Conservation (phyloP, 1,284 basidiomycete genomes). For the Moesziomyces sp. region DNA sequence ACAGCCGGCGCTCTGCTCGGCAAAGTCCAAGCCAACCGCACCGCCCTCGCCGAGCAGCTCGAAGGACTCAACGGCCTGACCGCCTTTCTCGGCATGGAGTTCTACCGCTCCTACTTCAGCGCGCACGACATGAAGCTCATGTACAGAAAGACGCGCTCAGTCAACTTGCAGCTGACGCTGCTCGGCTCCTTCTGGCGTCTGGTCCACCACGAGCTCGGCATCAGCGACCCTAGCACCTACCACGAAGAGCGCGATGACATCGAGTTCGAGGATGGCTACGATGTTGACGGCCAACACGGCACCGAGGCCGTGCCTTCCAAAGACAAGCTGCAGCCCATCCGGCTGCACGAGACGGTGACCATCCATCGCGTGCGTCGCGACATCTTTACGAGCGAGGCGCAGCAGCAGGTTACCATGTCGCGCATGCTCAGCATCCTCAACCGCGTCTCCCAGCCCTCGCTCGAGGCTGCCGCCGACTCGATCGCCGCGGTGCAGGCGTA, state of each 20-base stretch:
- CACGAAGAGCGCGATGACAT: slow-evolving; percentile 18
- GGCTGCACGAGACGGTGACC: slow-evolving; percentile 60
- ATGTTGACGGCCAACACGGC: slow-evolving; percentile 54
- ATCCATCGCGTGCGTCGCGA: slow-evolving; percentile 68
- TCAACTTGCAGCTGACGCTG: slow-evolving; percentile 32
- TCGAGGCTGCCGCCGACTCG: slow-evolving; percentile 67
- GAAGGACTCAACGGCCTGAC: slow-evolving; percentile 26
- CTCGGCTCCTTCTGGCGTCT: slow-evolving; percentile 44
- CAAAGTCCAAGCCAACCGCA: slow-evolving; percentile 19
- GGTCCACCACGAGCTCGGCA: slow-evolving; percentile 21
- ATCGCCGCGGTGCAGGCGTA: slow-evolving; percentile 67
- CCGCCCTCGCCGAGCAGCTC: slow-evolving; percentile 22
- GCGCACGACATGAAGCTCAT: slow-evolving; percentile 67
- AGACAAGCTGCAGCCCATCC: slow-evolving; percentile 60
- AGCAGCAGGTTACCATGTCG: slow-evolving; percentile 69
- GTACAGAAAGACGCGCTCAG: slow-evolving; percentile 24
- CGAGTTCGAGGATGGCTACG: slow-evolving; percentile 20
- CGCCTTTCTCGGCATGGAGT: slow-evolving; percentile 66
- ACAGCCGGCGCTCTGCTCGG: slow-evolving; percentile 14
- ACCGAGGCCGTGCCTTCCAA: slow-evolving; percentile 60
- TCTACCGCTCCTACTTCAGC: slow-evolving; percentile 69
- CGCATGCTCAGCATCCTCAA: slow-evolving; percentile 72
- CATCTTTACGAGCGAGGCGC: slow-evolving; percentile 68
- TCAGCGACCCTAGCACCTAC: slow-evolving; percentile 21
- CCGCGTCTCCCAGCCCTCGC: slow-evolving; percentile 65